Conservation (phyloP, 2,329 filamentous ascomycete genomes). For the Aspergillus clavatus region DNA sequence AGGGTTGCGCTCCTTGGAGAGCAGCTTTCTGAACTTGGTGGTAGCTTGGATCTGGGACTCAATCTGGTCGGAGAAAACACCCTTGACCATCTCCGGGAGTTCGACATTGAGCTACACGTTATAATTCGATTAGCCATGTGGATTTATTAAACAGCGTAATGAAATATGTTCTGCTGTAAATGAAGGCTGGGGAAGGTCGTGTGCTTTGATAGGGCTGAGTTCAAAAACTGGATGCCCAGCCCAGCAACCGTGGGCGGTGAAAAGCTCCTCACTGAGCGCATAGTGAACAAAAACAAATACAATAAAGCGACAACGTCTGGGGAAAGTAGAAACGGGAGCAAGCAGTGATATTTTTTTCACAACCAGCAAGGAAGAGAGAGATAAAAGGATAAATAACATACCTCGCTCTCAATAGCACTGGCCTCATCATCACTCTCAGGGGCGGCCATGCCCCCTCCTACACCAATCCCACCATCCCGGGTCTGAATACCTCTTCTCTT, state of each 20-base stretch:
- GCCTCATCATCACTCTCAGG: constrained; percentile 98
- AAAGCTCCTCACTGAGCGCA: constrained; percentile 22
- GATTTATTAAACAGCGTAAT: constrained; percentile 1
- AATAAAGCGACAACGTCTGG: not conserved
- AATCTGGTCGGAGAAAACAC: constrained; percentile 98
- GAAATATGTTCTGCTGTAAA: not conserved
- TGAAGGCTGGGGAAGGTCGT: not conserved
- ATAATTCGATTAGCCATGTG: constrained; percentile 17
- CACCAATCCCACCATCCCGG: constrained; percentile 60
- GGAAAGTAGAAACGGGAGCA: constrained; percentile 4
- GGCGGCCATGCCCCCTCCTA: constrained; percentile 64
- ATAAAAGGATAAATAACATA: constrained; percentile 48
- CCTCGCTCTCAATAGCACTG: constrained; percentile 91
- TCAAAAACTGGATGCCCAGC: not conserved
- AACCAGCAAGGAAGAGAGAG: constrained; percentile 17
- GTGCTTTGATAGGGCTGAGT: not conserved
- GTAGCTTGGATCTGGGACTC: constrained; percentile 96
- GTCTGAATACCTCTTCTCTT: constrained; percentile 93
- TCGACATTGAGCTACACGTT: constrained; percentile 80
- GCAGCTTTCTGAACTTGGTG: constrained; percentile 95
- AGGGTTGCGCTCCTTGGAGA: constrained; percentile 98
- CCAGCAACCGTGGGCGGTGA: constrained; percentile 31
- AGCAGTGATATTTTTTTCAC: not conserved
- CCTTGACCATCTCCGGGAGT: constrained; percentile 94
- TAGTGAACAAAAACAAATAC: constrained; percentile 27